Evolutionary conservation across 306 rosid species (phyloP).

Genomic region (Macrotyloma uniflorum): DNA sequence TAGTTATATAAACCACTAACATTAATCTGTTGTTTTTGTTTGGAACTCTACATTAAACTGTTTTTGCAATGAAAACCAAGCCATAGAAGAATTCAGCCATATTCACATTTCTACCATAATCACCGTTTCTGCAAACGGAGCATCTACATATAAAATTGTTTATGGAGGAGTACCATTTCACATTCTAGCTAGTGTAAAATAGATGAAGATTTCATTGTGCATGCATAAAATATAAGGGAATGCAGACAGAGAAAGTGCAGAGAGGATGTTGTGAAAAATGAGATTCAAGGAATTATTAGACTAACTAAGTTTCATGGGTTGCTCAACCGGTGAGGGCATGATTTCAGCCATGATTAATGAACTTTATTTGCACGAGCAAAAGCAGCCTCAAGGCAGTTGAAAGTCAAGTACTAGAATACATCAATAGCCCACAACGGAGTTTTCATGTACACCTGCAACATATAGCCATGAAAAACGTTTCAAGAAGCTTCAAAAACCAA

Average conservation of each 20-base stretch:
- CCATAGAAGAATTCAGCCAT: background rate
- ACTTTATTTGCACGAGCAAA: conserved; percentile 37
- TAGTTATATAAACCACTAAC: background rate
- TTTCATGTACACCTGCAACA: conserved; percentile 44
- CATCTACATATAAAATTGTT: background rate
- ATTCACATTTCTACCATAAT: background rate
- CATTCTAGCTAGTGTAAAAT: conserved; percentile 6
- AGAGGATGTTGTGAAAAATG: background rate
- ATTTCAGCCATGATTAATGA: conserved; percentile 61
- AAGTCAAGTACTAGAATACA: conserved; percentile 52
- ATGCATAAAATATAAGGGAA: background rate
- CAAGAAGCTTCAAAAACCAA: background rate
- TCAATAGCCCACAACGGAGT: conserved; percentile 46
- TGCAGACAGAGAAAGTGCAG: background rate
- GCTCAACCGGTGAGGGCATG: conserved; percentile 55
- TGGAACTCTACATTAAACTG: background rate
- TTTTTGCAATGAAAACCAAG: conserved; percentile 4
- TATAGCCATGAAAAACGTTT: conserved; percentile 18
- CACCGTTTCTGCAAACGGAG: background rate
- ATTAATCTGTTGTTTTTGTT: conserved; percentile 9
- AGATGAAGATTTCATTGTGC: background rate
- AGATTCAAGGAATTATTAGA: background rate
- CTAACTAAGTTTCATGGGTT: conserved; percentile 48
- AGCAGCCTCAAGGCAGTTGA: conserved; percentile 38
- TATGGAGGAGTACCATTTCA: conserved; percentile 18